A percentile compares a stretch with the other conserved stretches of the same genome.
Evolutionary conservation across 2,329 filamentous ascomycete genomes (phyloP).

Genomic region (Pezicula neosporulosa): DNA sequence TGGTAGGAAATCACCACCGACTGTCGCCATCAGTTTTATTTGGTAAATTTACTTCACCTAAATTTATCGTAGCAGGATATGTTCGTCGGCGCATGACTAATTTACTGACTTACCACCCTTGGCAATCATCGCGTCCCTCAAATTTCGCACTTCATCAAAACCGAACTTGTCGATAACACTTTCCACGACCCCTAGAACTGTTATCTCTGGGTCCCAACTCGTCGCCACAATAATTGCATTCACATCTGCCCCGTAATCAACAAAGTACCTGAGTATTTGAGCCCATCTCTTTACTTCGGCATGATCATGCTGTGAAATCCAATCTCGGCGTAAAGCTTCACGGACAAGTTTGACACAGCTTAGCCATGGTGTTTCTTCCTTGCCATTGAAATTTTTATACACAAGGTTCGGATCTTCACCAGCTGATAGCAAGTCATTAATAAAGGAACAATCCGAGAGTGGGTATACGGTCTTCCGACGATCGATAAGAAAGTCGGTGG

Average conservation of each 20-base stretch:
- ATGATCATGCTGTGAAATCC: background rate
- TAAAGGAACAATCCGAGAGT: background rate
- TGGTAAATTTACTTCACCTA: too few species aligned
- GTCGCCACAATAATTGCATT: background rate
- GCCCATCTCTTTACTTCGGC: background rate
- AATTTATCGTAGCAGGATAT: too few species aligned
- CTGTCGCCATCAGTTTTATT: too few species aligned
- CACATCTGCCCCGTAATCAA: background rate
- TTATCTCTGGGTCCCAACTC: background rate
- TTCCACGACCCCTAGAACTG: background rate
- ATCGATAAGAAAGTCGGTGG: background rate
- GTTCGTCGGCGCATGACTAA: too few species aligned
- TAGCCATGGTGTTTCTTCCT: slow-evolving; percentile 1
- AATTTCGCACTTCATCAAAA: background rate
- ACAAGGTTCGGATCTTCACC: background rate
- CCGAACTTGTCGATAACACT: background rate
- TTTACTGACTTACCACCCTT: too few species aligned
- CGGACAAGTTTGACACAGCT: background rate
- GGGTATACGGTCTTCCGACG: background rate
- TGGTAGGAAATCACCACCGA: too few species aligned
- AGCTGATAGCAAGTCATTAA: background rate
- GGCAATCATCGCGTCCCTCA: too few species aligned
- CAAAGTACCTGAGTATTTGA: background rate
- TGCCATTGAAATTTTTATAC: background rate
- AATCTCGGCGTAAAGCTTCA: background rate